Evolutionary conservation across 2,329 filamentous ascomycete genomes (phyloP).

Genomic region (Neoarthrinium moseri): DNA sequence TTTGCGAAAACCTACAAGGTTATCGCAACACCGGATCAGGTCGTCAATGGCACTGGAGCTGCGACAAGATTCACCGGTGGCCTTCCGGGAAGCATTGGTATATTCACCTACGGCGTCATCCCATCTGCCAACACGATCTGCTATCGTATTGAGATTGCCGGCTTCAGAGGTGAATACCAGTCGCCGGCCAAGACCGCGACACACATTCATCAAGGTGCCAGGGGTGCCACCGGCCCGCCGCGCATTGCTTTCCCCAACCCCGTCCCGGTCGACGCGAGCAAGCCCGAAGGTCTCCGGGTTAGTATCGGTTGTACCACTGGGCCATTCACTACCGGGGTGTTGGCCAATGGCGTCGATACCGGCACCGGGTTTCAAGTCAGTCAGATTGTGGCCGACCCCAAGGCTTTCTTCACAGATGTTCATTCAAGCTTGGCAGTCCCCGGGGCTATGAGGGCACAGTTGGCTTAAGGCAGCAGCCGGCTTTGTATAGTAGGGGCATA

Average conservation of each 20-base stretch:
- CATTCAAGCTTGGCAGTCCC: conserved; percentile 48
- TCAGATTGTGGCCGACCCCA: conserved; percentile 50
- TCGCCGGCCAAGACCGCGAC: conserved; percentile 52
- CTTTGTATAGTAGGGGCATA: too few species aligned
- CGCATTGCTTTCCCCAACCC: conserved; percentile 52
- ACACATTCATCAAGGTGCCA: conserved; percentile 50
- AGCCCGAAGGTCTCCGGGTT: conserved; percentile 26
- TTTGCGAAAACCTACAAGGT: conserved; percentile 51
- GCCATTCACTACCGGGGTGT: conserved; percentile 33
- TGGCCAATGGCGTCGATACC: conserved; percentile 26
- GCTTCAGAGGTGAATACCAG: conserved; percentile 48
- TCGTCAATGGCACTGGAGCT: conserved; percentile 40
- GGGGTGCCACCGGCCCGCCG: conserved; percentile 47
- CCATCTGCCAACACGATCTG: conserved; percentile 39
- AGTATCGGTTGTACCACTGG: conserved; percentile 40
- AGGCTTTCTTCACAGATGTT: conserved; percentile 50
- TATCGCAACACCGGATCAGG: conserved; percentile 46
- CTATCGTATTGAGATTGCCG: conserved; percentile 49
- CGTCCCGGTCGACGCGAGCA: conserved; percentile 23
- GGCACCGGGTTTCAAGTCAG: conserved; percentile 44
- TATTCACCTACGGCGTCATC: conserved; percentile 55
- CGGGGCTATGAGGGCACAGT: conserved; percentile 52
- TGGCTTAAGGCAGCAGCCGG: conserved; percentile 20
- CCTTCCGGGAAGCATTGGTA: conserved; percentile 41
- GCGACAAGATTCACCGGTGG: conserved; percentile 30